Conservation (phyloP, 306 rosid species). For the Prunus mongolica region DNA sequence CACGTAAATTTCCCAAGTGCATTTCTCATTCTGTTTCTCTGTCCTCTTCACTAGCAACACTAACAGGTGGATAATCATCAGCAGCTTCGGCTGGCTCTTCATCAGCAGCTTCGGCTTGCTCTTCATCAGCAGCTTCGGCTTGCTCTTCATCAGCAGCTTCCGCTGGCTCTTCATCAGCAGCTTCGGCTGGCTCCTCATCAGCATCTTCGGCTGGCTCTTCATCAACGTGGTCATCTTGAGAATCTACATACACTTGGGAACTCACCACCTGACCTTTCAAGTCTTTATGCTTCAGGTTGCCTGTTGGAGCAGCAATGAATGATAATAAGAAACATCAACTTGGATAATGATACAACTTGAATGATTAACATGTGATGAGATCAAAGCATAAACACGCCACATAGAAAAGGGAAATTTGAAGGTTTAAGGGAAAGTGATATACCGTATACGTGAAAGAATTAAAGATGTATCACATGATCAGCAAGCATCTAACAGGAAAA, state of each 20-base stretch:
- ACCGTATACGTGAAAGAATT: background rate
- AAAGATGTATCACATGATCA: background rate
- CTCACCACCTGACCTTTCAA: conserved; percentile 38
- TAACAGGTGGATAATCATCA: conserved; percentile 16
- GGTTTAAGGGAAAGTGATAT: background rate
- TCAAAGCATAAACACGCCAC: background rate
- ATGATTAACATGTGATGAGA: background rate
- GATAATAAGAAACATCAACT: background rate
- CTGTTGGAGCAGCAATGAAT: conserved; percentile 16
- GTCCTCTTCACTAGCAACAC: conserved; percentile 26
- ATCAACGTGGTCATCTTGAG: conserved; percentile 1
- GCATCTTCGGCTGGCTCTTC: conserved; percentile 14
- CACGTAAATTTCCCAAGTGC: background rate
- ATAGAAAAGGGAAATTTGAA: background rate
- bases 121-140: conserved; percentile 6
- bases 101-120: background rate
- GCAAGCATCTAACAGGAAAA: background rate
- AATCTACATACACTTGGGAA: conserved; percentile 31
- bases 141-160: background rate
- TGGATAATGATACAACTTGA: background rate
- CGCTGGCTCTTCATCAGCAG: background rate
- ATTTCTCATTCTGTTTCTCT: conserved; percentile 15
- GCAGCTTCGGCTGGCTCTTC: background rate
- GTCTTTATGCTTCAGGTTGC: conserved; percentile 40
- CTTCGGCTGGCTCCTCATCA: background rate